Conservation (phyloP, 2,329 filamentous ascomycete species). For the Colletotrichum karsti region DNA sequence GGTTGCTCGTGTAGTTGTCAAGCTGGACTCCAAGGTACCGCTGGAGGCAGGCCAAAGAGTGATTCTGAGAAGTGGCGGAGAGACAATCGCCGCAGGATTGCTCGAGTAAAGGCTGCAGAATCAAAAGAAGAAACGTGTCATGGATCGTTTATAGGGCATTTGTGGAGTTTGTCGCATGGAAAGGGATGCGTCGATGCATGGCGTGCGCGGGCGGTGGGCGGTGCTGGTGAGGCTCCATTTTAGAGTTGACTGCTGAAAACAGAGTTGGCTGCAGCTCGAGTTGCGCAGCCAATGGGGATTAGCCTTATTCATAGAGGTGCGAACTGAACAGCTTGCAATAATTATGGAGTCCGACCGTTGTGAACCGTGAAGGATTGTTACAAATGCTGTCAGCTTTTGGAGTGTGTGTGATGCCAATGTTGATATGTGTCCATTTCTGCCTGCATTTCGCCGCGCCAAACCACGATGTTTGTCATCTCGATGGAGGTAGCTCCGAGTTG, state of each 20-base stretch:
- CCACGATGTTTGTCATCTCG: slow-evolving; percentile 10
- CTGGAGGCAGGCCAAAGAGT: slow-evolving; percentile 83
- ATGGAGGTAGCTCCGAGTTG: background rate
- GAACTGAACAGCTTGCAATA: background rate
- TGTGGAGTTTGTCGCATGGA: background rate
- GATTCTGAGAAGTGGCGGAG: slow-evolving; percentile 81
- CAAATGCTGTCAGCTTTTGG: background rate
- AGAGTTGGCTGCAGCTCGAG: slow-evolving; percentile 14
- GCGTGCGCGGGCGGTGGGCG: background rate
- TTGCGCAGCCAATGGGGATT: slow-evolving; percentile 4
- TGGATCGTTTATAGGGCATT: background rate
- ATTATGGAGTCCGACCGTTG: background rate
- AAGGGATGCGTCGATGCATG: background rate
- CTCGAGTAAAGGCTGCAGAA: slow-evolving; percentile 65
- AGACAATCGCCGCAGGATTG: slow-evolving; percentile 88
- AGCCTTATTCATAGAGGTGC: background rate
- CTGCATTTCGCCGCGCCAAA: background rate
- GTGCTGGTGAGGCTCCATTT: slow-evolving; percentile 13
- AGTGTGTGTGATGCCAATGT: background rate
- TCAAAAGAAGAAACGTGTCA: slow-evolving; percentile 1
- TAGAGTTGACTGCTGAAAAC: slow-evolving; percentile 20
- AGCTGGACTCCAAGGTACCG: slow-evolving; percentile 77
- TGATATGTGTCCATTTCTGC: background rate
- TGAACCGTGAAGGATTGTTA: background rate
- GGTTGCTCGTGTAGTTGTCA: slow-evolving; percentile 80